These are phyloP conservation scores for Lagenidium giganteum DNA, from an alignment of 352 stramenopile genomes.

Conservation along the genomic window DNA sequence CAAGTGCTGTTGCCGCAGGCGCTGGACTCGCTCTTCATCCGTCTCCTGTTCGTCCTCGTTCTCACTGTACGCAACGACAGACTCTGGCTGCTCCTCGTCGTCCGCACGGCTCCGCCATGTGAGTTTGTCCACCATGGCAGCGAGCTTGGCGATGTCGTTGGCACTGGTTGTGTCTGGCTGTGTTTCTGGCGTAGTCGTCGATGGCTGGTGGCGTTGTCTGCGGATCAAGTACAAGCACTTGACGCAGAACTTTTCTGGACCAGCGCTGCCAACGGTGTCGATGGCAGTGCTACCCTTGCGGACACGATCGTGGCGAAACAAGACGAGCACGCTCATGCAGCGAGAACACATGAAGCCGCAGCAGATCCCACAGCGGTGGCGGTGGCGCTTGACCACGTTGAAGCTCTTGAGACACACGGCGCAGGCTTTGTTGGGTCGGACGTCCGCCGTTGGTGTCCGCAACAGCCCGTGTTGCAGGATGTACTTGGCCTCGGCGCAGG, in stretches of 20 bases:
- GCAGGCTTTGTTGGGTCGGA: slow-evolving; percentile 29
- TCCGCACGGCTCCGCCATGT: no score
- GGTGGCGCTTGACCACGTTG: slow-evolving; percentile 27
- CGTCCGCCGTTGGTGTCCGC: slow-evolving; percentile 22
- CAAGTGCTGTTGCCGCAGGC: slow-evolving; percentile 61
- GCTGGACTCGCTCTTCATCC: slow-evolving; percentile 50
- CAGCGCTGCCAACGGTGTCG: no score
- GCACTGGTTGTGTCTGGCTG: no score
- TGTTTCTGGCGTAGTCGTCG: not conserved
- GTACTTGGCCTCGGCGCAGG: slow-evolving; percentile 62
- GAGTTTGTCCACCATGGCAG: slow-evolving; percentile 3
- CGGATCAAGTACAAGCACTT: slow-evolving; percentile 70
- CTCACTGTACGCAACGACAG: slow-evolving; percentile 25
- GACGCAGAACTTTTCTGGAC: slow-evolving; percentile 76
- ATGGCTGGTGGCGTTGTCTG: slow-evolving; percentile 42
- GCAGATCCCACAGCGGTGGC: slow-evolving; percentile 46
- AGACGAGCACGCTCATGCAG: slow-evolving; percentile 61
- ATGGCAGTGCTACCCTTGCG: slow-evolving; percentile 37
- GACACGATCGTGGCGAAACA: slow-evolving; percentile 29
- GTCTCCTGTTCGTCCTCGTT: slow-evolving; percentile 22
- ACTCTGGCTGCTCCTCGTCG: slow-evolving; percentile 22
- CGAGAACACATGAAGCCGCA: slow-evolving; percentile 45
- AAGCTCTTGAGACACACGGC: slow-evolving; percentile 44
- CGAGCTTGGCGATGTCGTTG: no score
- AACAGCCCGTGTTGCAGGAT: slow-evolving; percentile 75